phyloP scores from a whole-genome alignment of 805 yeast genomes.

The Candida endomychidarum region DNA sequence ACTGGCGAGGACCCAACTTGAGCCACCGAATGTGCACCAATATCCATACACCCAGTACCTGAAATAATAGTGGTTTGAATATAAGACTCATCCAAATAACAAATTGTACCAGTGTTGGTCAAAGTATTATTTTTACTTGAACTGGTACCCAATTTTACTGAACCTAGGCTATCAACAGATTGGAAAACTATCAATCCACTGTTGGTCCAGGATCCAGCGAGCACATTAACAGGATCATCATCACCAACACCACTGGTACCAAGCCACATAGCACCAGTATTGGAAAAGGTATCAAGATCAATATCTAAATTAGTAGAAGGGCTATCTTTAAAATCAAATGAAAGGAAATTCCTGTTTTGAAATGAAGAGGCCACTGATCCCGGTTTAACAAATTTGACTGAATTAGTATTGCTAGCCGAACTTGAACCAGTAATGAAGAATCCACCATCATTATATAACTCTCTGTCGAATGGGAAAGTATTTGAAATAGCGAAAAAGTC shows the following conservation, averaged over 20 bases:
- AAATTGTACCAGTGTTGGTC: constrained; percentile 22
- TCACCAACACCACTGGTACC: constrained; percentile 15
- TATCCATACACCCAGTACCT: constrained; percentile 22
- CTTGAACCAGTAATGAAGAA: constrained; percentile 18
- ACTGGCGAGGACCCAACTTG: constrained; percentile 6
- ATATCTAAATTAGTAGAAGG: constrained; percentile 15
- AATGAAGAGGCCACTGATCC: constrained; percentile 9
- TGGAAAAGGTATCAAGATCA: constrained; percentile 15
- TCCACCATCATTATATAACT: constrained; percentile 20
- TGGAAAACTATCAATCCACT: constrained; percentile 17
- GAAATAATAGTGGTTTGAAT: constrained; percentile 15
- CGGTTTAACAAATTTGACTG: constrained; percentile 17
- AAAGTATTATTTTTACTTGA: constrained; percentile 14
- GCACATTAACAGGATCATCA: constrained; percentile 14
- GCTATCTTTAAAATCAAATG: constrained; percentile 18
- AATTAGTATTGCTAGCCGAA: constrained; percentile 5
- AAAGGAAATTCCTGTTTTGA: constrained; percentile 19
- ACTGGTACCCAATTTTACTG: constrained; percentile 16
- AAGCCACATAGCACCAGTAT: constrained; percentile 19
- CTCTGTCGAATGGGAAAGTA: not conserved
- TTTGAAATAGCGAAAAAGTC: constrained; percentile 20
- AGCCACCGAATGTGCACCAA: constrained; percentile 12
- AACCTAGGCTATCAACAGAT: not conserved
- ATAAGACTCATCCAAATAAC: constrained; percentile 21
- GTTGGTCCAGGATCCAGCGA: constrained; percentile 13